Evolutionary conservation across 768 basidiomycete species (phyloP).

Genomic region (Auricularia auricula-judae): DNA sequence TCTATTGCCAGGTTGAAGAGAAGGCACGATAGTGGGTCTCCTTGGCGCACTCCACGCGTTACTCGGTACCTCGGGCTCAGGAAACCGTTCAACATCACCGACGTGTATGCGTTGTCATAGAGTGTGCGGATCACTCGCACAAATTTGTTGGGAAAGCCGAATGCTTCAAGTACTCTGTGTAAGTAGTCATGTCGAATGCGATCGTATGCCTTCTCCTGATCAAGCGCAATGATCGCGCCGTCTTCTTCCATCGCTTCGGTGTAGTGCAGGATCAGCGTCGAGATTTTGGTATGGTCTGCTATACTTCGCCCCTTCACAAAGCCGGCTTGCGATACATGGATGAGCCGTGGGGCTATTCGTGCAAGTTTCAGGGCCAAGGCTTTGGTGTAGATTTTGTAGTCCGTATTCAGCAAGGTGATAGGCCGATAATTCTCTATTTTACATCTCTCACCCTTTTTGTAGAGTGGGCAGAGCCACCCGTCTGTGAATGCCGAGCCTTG

Average conservation of each 20-base stretch:
- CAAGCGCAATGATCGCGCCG: constrained; percentile 7
- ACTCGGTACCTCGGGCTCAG: constrained; percentile 2
- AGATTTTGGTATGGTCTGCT: constrained; percentile 9
- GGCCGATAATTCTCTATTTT: constrained; percentile 13
- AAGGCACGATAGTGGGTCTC: constrained; percentile 15
- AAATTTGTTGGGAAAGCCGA: constrained; percentile 8
- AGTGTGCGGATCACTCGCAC: constrained; percentile 13
- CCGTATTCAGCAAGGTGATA: constrained; percentile 13
- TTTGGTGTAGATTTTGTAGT: constrained; percentile 16
- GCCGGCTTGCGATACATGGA: constrained; percentile 11
- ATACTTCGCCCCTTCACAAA: constrained; percentile 12
- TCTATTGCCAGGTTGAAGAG: constrained; percentile 15
- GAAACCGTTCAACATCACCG: constrained; percentile 10
- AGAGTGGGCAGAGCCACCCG: constrained; percentile 12
- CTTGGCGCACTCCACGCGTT: constrained; percentile 13
- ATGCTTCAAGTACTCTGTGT: constrained; percentile 5
- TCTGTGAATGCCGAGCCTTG: constrained; percentile 11
- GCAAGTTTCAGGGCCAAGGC: constrained; percentile 4
- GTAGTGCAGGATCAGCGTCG: constrained; percentile 5
- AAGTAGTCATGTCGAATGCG: constrained; percentile 12
- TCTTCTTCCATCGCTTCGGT: constrained; percentile 9
- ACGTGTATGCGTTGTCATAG: constrained; percentile 8
- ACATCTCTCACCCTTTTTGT: constrained; percentile 9
- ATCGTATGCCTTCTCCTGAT: constrained; percentile 16
- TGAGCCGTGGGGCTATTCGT: not conserved